Percentiles rank a stretch among this genome's conserved stretches.
These are phyloP conservation scores for Yarrowia sp. DNA, from an alignment of 805 yeast genomes.

Conservation along the genomic window DNA sequence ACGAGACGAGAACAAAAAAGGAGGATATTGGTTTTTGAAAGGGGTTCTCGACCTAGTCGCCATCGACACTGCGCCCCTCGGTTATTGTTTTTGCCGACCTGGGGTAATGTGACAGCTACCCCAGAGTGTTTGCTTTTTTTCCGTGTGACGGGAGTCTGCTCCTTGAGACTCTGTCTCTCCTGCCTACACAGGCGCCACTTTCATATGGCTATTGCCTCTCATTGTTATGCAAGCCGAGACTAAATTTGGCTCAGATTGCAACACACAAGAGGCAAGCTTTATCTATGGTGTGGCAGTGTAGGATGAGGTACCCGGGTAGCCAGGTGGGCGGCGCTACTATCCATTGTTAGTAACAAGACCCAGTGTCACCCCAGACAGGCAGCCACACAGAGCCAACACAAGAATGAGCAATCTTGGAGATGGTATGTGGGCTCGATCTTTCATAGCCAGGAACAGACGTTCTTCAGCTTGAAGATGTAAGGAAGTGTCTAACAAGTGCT, in stretches of 20 bases:
- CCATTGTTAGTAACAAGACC: slow-evolving; percentile 6
- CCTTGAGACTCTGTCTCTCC: background rate
- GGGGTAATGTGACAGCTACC: too few species aligned
- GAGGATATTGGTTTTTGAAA: too few species aligned
- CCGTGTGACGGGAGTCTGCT: background rate
- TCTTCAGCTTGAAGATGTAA: too few species aligned
- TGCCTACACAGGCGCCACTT: slow-evolving; percentile 11
- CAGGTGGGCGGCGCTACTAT: slow-evolving; percentile 30
- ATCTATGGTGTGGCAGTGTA: slow-evolving; percentile 33
- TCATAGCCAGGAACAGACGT: too few species aligned
- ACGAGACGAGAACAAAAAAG: too few species aligned
- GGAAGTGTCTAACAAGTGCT: too few species aligned
- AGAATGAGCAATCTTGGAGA: too few species aligned
- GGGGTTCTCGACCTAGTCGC: too few species aligned
- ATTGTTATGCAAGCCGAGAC: slow-evolving; percentile 31
- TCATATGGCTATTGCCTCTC: slow-evolving; percentile 9
- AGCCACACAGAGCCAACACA: too few species aligned
- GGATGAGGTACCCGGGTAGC: background rate
- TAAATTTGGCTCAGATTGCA: slow-evolving; percentile 2
- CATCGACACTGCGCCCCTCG: too few species aligned
- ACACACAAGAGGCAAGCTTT: slow-evolving; percentile 1
- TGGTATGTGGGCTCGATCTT: too few species aligned
- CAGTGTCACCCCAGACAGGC: background rate
- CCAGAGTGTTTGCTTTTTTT: background rate
- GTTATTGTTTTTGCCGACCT: too few species aligned